A percentile compares a stretch with the other conserved stretches of the same genome.
These are phyloP conservation scores for Neopestalotiopsis sp. DNA, from an alignment of 2,329 filamentous ascomycete species.

Conservation along the genomic window DNA sequence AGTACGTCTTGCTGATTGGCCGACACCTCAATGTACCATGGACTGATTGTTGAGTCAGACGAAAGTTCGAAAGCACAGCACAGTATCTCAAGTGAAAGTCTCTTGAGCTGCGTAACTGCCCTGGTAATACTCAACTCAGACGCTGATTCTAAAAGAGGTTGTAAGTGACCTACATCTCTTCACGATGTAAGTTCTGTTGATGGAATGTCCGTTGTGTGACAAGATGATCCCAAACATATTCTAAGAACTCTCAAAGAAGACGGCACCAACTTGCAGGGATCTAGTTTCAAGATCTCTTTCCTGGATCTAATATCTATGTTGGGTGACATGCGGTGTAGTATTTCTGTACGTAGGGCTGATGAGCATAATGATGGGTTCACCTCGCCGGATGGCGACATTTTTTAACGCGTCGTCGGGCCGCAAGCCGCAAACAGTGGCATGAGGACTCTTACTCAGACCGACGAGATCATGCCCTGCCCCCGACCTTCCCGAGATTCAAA, in stretches of 20 bases:
- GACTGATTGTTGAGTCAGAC: no score
- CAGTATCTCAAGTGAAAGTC: no score
- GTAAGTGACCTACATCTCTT: no score
- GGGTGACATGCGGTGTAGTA: background rate
- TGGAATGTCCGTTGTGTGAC: no score
- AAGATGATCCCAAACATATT: background rate
- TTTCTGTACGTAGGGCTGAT: background rate
- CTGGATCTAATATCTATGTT: background rate
- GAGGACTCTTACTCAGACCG: background rate
- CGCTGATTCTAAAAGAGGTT: no score
- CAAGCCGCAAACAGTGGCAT: constrained; percentile 1
- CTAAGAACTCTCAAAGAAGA: no score
- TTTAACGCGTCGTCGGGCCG: background rate
- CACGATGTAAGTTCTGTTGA: no score
- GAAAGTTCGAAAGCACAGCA: no score
- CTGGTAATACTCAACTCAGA: no score
- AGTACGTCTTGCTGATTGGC: no score
- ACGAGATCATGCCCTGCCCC: background rate
- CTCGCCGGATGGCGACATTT: background rate
- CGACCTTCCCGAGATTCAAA: background rate
- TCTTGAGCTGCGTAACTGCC: no score
- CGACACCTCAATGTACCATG: no score
- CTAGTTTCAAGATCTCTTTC: background rate
- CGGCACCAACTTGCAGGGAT: background rate
- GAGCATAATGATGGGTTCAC: background rate